These are phyloP conservation scores for Gnomoniopsis sp. DNA, from an alignment of 2,329 filamentous ascomycete genomes.

Conservation along the genomic window DNA sequence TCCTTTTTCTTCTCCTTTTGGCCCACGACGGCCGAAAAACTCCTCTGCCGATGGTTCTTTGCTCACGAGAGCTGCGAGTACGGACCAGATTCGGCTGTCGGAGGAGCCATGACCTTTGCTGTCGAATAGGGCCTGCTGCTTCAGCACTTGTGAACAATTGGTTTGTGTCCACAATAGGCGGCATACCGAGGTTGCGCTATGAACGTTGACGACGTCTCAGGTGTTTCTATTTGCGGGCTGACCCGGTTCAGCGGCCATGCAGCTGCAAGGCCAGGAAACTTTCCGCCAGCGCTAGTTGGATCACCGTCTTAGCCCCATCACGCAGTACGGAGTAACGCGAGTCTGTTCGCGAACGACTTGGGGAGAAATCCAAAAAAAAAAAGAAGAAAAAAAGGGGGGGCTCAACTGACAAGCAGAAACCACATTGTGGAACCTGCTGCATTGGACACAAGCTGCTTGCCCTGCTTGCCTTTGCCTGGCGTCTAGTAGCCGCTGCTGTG, in stretches of 20 bases:
- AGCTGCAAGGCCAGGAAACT: not conserved
- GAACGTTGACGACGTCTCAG: not conserved
- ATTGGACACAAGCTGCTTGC: not conserved
- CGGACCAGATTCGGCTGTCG: not conserved
- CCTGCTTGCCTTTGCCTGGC: no score
- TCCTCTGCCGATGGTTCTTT: not conserved
- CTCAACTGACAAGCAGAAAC: not conserved
- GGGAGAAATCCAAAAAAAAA: no score
- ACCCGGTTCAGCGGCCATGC: not conserved
- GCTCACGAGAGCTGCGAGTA: not conserved
- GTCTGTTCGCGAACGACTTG: no score
- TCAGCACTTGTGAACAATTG: not conserved
- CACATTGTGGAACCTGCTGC: not conserved
- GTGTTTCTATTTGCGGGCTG: conserved; percentile 3
- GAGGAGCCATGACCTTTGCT: not conserved
- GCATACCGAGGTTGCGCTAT: not conserved
- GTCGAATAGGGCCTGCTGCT: not conserved
- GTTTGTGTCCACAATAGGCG: not conserved
- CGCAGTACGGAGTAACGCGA: no score
- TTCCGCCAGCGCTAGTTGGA: not conserved
- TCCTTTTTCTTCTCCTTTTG: not conserved
- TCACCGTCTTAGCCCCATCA: not conserved
- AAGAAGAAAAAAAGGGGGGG: no score
- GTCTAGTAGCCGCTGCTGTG: not conserved
- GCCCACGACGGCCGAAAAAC: not conserved